Base-by-base conservation (phyloP, 805 yeast species). In the Candida patagonica region DNA sequence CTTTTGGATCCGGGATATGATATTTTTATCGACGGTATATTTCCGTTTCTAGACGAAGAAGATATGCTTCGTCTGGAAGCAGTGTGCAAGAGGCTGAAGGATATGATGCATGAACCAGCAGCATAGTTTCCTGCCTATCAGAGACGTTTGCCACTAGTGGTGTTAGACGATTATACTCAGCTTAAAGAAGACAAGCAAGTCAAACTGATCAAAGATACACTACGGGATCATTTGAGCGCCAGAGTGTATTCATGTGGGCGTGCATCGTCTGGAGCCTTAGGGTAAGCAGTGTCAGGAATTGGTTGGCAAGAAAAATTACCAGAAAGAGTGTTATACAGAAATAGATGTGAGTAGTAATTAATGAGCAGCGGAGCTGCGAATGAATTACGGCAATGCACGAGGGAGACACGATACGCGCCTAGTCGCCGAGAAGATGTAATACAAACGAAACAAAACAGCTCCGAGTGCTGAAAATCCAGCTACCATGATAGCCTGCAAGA, bases 391-490 rank as follows among this genome's bases (percentile, higher is more conserved):
- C n/a, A n/a, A n/a, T n/a, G n/a, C n/a, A n/a, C n/a, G n/a, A n/a
- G n/a, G n/a, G n/a, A n/a, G n/a, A n/a, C n/a, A n/a, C n/a, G n/a
- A n/a, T n/a, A n/a, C n/a, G n/a, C n/a, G n/a, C n/a, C n/a, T n/a
- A n/a, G n/a, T n/a, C n/a, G n/a, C n/a, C n/a, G n/a, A n/a, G n/a
- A n/a, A n/a, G n/a, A n/a, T n/a, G n/a, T n/a, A n/a, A n/a, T n/a
- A n/a, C n/a, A n/a, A n/a, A n/a, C n/a, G n/a, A n/a, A n/a, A n/a
- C n/a, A n/a, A n/a, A n/a, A n/a, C n/a, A n/a, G n/a, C n/a, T n/a
- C 35, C 47, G 45, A 10, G 58, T 62, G 13, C 59, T 45, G 32
- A 62, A 55, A 5, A 61, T 44, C 59, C 62, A 57, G 35, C 57
- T 55, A 1, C 56, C 59, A 38, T 61, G 63, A 43, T 43, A 55